Conservation (phyloP, 352 stramenopile species). For the Elongisporangium anandrum region DNA sequence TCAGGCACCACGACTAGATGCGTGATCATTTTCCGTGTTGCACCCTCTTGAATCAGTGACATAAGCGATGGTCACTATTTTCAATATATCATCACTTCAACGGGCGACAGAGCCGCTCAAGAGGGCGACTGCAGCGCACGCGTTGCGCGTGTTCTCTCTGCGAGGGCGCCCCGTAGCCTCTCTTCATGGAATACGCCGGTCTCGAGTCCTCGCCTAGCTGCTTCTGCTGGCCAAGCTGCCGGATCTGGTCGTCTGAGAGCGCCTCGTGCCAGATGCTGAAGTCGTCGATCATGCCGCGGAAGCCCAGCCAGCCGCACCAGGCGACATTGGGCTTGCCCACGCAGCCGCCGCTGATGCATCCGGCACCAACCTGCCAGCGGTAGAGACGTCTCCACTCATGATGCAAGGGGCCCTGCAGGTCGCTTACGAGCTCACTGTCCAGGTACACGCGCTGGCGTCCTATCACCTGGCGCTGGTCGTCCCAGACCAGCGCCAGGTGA, state of each 20-base stretch:
- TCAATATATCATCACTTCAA: background rate
- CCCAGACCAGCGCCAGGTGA: constrained; percentile 14
- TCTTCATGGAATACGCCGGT: background rate
- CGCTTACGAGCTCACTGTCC: constrained; percentile 10
- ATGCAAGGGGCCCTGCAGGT: constrained; percentile 7
- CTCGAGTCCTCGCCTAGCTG: background rate
- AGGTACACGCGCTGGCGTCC: constrained; percentile 9
- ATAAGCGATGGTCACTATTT: no score
- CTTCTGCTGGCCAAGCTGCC: background rate
- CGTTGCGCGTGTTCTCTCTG: background rate
- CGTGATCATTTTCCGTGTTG: no score
- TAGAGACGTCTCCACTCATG: constrained; percentile 6
- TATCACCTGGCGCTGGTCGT: no score
- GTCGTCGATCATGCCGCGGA: constrained; percentile 17
- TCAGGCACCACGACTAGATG: background rate
- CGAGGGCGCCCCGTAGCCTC: background rate
- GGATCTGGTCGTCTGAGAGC: constrained; percentile 1
- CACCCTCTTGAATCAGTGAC: no score
- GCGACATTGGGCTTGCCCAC: constrained; percentile 2
- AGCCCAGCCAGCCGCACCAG: constrained; percentile 17
- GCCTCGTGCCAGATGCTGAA: constrained; percentile 16
- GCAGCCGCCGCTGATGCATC: background rate
- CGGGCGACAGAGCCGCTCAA: background rate
- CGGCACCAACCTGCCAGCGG: constrained; percentile 3
- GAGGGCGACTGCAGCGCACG: constrained; percentile 1